phyloP scores from a whole-genome alignment of 257 asterid genomes.

The Rubia yunnanensis region DNA sequence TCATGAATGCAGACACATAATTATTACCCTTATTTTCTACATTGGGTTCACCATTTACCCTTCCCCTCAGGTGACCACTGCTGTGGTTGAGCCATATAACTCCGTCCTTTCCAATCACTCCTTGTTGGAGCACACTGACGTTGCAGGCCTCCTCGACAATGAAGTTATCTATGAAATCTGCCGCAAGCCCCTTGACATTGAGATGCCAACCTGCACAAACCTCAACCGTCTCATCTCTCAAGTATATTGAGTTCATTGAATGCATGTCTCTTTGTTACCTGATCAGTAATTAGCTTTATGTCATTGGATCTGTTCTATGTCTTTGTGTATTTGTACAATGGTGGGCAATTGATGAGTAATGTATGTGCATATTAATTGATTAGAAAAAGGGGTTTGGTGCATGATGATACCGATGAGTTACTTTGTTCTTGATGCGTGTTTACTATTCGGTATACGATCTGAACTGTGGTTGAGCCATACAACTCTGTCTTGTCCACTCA shows the following conservation, averaged over 20 bases:
- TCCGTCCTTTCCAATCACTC: slow-evolving; percentile 95
- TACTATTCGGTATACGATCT: too few relatives aligned
- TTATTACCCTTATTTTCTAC: too few relatives aligned
- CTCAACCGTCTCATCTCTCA: slow-evolving; percentile 90
- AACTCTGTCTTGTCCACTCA: too few relatives aligned
- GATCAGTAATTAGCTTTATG: not conserved
- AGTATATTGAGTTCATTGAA: slow-evolving; percentile 24
- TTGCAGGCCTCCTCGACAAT: slow-evolving; percentile 82
- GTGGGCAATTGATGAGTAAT: too few relatives aligned
- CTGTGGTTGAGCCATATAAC: slow-evolving; percentile 94
- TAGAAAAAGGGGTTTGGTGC: too few relatives aligned
- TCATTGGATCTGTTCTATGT: too few relatives aligned
- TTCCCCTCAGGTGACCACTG: slow-evolving; percentile 92
- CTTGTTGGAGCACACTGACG: slow-evolving; percentile 89
- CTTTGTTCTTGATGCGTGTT: too few relatives aligned
- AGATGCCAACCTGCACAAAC: slow-evolving; percentile 89
- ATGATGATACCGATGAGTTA: too few relatives aligned
- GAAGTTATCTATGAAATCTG: slow-evolving; percentile 92
- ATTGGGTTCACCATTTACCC: slow-evolving; percentile 91
- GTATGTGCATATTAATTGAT: too few relatives aligned
- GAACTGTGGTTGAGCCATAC: too few relatives aligned
- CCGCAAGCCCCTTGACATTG: slow-evolving; percentile 89
- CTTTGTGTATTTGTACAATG: not conserved
- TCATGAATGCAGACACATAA: too few relatives aligned
- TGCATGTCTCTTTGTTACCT: not conserved